A percentile compares a stretch with the other conserved stretches of the same genome.
phyloP scores from a whole-genome alignment of 805 yeast species.

The Ogataea allantospora region DNA sequence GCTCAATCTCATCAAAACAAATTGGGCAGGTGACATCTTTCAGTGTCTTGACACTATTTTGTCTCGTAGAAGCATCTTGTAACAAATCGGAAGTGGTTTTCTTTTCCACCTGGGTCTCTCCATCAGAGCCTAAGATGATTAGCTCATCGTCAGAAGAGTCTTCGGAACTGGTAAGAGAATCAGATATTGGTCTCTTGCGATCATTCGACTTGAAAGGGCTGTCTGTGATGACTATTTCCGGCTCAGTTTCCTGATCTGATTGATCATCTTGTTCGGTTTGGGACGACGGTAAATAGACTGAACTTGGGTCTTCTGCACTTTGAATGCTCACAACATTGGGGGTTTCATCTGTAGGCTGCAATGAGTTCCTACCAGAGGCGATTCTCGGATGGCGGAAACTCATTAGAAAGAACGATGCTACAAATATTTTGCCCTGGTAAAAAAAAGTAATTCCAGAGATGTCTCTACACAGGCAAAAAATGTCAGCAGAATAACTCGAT shows the following conservation, averaged over 20 bases:
- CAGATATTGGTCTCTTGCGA: slow-evolving; percentile 2
- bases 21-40: slow-evolving; percentile 48
- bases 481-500: slow-evolving; percentile 2
- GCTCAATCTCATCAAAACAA: slow-evolving; percentile 52
- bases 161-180: slow-evolving; percentile 25
- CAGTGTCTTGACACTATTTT: slow-evolving; percentile 28
- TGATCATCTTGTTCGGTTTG: slow-evolving; percentile 7
- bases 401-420: slow-evolving; percentile 3
- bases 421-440: slow-evolving; percentile 4
- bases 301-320: slow-evolving; percentile 5
- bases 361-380: slow-evolving; percentile 14
- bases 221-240: slow-evolving; percentile 7
- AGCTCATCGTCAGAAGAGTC: slow-evolving; percentile 29
- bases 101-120: slow-evolving; percentile 31
- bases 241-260: slow-evolving; percentile 5
- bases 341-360: background rate
- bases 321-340: slow-evolving; percentile 6
- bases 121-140: slow-evolving; percentile 33
- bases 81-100: slow-evolving; percentile 37
- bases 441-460: background rate
- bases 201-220: slow-evolving; percentile 5
- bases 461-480: slow-evolving; percentile 8
- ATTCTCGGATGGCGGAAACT: slow-evolving; percentile 22
- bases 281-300: slow-evolving; percentile 8
- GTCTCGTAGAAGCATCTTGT: slow-evolving; percentile 22